Percentiles rank a stretch among this genome's conserved stretches.
phyloP scores from a whole-genome alignment of 768 basidiomycete species.

The Suillus cothurnatus region DNA sequence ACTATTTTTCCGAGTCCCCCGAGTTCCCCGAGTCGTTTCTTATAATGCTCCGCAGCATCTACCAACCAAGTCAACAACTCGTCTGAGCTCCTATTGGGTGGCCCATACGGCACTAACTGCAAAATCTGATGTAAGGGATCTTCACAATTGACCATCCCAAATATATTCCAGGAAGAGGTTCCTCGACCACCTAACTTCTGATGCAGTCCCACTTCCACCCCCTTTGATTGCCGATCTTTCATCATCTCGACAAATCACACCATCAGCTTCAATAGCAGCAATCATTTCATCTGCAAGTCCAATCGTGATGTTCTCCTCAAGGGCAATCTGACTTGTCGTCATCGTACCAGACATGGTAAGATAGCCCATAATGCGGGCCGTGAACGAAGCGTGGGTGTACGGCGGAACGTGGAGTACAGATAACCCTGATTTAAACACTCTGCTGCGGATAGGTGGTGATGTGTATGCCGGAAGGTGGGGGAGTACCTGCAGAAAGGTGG shows the following conservation, averaged over 20 bases:
- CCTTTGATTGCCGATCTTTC: conserved; percentile 37
- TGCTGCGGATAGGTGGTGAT: conserved; percentile 62
- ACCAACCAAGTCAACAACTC: not conserved
- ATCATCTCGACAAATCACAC: conserved; percentile 79
- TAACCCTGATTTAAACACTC: conserved; percentile 74
- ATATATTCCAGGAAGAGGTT: conserved; percentile 68
- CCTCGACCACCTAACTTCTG: conserved; percentile 72
- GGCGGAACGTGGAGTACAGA: conserved; percentile 83
- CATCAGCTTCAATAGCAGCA: conserved; percentile 67
- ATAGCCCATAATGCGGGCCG: conserved; percentile 59
- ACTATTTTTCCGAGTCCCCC: not conserved
- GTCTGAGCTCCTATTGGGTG: not conserved
- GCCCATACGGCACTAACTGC: not conserved
- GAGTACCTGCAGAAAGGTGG: conserved; percentile 77
- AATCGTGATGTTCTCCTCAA: conserved; percentile 69
- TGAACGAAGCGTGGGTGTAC: conserved; percentile 70
- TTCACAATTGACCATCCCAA: conserved; percentile 67
- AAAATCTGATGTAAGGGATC: not conserved
- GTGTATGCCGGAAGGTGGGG: conserved; percentile 69
- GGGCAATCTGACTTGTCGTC: conserved; percentile 72
- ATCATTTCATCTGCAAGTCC: conserved; percentile 81
- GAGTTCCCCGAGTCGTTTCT: not conserved
- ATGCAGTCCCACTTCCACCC: conserved; percentile 48
- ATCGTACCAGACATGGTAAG: conserved; percentile 52
- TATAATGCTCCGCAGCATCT: not conserved